Percentiles rank a stretch among this genome's conserved stretches.
Conservation (phyloP, 768 basidiomycete genomes). For the Tricholoma flavovirens region DNA sequence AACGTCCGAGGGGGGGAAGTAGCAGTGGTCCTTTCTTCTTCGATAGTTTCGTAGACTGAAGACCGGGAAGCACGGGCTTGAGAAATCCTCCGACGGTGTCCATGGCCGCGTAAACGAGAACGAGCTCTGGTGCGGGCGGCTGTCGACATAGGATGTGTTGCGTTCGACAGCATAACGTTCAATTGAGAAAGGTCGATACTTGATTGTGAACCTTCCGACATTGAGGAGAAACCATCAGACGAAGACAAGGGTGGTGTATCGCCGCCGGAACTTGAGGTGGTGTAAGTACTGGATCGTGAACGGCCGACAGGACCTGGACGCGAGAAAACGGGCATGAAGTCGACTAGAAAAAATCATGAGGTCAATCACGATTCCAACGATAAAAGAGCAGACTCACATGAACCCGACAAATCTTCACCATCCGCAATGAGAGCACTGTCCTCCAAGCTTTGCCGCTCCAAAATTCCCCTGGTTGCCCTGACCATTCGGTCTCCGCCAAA, state of each 20-base stretch:
- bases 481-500: constrained; percentile 71
- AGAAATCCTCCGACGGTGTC: constrained; percentile 68
- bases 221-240: constrained; percentile 57
- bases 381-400: constrained; percentile 37
- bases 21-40: constrained; percentile 53
- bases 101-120: constrained; percentile 52
- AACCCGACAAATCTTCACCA: constrained; percentile 53
- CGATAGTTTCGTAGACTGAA: constrained; percentile 76
- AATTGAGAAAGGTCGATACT: constrained; percentile 70
- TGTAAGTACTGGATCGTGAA: constrained; percentile 67
- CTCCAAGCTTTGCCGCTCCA: constrained; percentile 64
- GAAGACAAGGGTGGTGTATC: constrained; percentile 69
- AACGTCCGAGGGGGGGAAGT: constrained; percentile 17
- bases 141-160: constrained; percentile 44
- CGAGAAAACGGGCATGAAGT: constrained; percentile 51
- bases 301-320: constrained; percentile 45
- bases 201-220: constrained; percentile 69
- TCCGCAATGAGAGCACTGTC: constrained; percentile 58
- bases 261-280: constrained; percentile 51
- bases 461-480: constrained; percentile 51
- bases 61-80: constrained; percentile 55
- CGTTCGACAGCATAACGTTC: constrained; percentile 48
- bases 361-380: constrained; percentile 5
- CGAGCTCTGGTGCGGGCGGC: constrained; percentile 38
- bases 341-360: constrained; percentile 27